These are phyloP conservation scores for Ceratobasidium sp. DNA, from an alignment of 1,284 basidiomycete genomes.

Conservation along the genomic window DNA sequence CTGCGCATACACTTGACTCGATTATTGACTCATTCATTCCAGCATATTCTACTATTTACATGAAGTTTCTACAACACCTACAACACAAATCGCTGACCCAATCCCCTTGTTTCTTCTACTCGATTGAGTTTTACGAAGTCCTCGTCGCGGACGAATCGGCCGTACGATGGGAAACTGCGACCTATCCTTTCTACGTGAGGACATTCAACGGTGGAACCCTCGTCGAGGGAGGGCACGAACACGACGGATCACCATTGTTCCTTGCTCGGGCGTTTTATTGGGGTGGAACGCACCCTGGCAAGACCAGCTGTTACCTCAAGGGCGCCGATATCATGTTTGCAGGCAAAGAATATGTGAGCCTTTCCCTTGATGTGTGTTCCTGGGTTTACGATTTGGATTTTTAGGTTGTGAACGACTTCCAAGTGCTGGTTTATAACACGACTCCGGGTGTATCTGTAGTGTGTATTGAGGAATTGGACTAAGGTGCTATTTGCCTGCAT, in stretches of 20 bases:
- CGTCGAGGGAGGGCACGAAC: conserved; percentile 37
- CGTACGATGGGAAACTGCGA: conserved; percentile 35
- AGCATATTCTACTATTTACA: no score
- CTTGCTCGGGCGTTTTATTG: conserved; percentile 37
- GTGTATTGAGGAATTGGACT: no score
- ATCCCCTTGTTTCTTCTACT: not conserved
- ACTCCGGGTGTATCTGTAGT: not conserved
- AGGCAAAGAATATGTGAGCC: conserved; percentile 35
- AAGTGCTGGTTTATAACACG: conserved; percentile 25
- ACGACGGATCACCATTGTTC: conserved; percentile 35
- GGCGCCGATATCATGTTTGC: conserved; percentile 40
- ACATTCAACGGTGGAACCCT: conserved; percentile 26
- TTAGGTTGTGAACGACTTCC: conserved; percentile 38
- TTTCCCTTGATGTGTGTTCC: not conserved
- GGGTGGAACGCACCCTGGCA: conserved; percentile 41
- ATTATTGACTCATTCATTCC: no score
- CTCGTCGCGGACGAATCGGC: conserved; percentile 26
- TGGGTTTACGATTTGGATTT: not conserved
- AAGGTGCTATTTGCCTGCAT: no score
- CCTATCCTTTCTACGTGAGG: conserved; percentile 32
- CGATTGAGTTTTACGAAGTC: conserved; percentile 43
- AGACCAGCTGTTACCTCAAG: conserved; percentile 35
- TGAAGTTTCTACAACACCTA: no score
- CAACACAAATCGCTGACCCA: not conserved
- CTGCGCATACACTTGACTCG: no score